Percentiles rank a stretch among this genome's conserved stretches.
phyloP scores from a whole-genome alignment of 2,329 filamentous ascomycete species.

The Xylariaceae sp. region DNA sequence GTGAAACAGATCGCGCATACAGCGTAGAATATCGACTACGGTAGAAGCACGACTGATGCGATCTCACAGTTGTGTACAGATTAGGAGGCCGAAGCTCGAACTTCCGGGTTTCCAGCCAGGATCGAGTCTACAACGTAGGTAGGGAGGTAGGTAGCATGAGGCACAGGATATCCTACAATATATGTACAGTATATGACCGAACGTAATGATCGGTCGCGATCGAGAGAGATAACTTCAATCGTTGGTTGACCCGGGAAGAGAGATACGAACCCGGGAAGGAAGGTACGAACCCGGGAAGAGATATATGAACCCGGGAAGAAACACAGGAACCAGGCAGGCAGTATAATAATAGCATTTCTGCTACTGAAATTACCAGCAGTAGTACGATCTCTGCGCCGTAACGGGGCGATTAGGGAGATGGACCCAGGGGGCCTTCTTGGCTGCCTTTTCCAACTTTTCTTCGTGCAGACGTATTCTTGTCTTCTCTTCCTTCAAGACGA shows the following conservation, averaged over 20 bases:
- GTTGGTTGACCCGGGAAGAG: too few relatives aligned
- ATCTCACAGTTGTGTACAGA: background rate
- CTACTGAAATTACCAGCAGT: slow-evolving; percentile 65
- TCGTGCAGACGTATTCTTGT: slow-evolving; percentile 76
- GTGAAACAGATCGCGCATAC: too few relatives aligned
- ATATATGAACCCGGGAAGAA: too few relatives aligned
- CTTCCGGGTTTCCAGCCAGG: background rate
- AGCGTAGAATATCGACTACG: too few relatives aligned
- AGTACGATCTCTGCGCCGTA: slow-evolving; percentile 80
- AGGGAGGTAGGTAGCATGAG: background rate
- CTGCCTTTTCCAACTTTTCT: slow-evolving; percentile 71
- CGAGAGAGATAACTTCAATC: too few relatives aligned
- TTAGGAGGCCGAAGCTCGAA: background rate
- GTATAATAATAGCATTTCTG: too few relatives aligned
- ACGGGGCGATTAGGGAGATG: slow-evolving; percentile 83
- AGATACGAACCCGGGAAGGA: too few relatives aligned
- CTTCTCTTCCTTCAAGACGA: slow-evolving; percentile 89
- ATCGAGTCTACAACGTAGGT: background rate
- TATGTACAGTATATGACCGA: slow-evolving; percentile 17
- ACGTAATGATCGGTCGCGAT: background rate
- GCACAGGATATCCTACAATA: slow-evolving; percentile 17
- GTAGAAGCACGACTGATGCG: background rate
- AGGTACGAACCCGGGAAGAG: too few relatives aligned
- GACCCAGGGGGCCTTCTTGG: slow-evolving; percentile 74
- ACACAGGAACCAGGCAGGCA: too few relatives aligned